These are phyloP conservation scores for Haplosporangium gracile DNA, from an alignment of 192 early-diverging fungal genomes.

Conservation along the genomic window DNA sequence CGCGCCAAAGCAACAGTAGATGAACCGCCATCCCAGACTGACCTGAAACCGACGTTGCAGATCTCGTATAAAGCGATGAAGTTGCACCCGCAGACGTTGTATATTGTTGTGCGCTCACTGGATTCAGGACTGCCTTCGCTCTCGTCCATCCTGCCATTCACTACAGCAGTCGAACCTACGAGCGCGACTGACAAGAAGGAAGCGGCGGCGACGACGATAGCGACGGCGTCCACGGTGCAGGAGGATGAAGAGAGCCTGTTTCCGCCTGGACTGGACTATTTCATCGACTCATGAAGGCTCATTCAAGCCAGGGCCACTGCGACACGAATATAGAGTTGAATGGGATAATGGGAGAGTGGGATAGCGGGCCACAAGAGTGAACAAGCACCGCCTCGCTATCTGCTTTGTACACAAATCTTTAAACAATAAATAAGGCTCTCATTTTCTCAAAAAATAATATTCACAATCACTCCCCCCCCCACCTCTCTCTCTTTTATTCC, in stretches of 20 bases:
- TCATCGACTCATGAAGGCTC: background rate
- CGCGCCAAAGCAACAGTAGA: background rate
- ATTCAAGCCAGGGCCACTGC: background rate
- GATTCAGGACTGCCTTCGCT: background rate
- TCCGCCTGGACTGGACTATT: conserved; percentile 40
- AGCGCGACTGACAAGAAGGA: background rate
- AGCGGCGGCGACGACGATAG: background rate
- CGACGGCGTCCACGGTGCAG: background rate
- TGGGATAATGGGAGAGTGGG: background rate
- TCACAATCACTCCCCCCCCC: background rate
- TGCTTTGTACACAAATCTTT: background rate
- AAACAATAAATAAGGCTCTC: background rate
- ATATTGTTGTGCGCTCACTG: conserved; percentile 26
- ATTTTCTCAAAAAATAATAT: background rate
- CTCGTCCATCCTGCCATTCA: conserved; percentile 13
- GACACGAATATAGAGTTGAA: background rate
- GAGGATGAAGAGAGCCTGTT: conserved; percentile 32
- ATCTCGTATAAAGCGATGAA: conserved; percentile 14
- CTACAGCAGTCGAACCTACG: background rate
- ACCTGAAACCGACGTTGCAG: conserved; percentile 48
- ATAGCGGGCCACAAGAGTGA: background rate
- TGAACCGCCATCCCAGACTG: background rate
- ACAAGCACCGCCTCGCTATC: background rate
- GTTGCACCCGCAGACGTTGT: conserved; percentile 38
- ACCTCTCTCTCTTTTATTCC: background rate